phyloP scores from a whole-genome alignment of 2,329 filamentous ascomycete species.

The Corinectria fuckeliana region DNA sequence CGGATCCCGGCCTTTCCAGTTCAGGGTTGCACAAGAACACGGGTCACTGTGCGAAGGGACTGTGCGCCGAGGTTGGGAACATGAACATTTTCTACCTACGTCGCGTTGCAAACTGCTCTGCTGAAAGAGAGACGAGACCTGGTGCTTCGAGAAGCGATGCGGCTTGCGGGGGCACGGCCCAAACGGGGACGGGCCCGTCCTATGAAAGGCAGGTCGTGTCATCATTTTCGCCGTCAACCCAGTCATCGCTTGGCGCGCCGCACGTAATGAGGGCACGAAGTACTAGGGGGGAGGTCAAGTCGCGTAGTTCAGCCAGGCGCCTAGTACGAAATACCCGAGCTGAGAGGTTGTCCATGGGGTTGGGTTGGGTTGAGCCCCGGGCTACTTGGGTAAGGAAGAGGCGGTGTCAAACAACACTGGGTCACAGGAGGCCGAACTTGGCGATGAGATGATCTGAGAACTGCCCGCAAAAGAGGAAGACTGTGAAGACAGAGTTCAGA shows the following conservation, averaged over 20 bases:
- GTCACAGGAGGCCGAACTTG: neutral
- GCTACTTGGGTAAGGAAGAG: too few species aligned
- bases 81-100: neutral
- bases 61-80: conserved; percentile 12
- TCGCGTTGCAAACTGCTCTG: neutral
- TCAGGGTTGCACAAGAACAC: conserved; percentile 2
- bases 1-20: neutral
- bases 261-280: conserved; percentile 17
- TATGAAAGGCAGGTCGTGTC: conserved; percentile 27
- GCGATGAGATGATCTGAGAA: neutral
- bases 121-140: neutral
- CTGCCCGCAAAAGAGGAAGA: conserved; percentile 10
- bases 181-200: conserved; percentile 13
- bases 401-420: neutral
- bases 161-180: conserved; percentile 5
- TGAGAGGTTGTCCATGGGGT: conserved; percentile 1
- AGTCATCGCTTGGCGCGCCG: conserved; percentile 29
- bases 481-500: conserved; percentile 21
- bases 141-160: neutral
- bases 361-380: too few species aligned
- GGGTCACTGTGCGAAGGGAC: neutral
- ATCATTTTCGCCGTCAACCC: conserved; percentile 28
- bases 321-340: conserved; percentile 10
- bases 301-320: conserved; percentile 20
- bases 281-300: conserved; percentile 24